These are phyloP conservation scores for Trametes versicolor DNA, from an alignment of 1,284 basidiomycete species.

Conservation along the genomic window DNA sequence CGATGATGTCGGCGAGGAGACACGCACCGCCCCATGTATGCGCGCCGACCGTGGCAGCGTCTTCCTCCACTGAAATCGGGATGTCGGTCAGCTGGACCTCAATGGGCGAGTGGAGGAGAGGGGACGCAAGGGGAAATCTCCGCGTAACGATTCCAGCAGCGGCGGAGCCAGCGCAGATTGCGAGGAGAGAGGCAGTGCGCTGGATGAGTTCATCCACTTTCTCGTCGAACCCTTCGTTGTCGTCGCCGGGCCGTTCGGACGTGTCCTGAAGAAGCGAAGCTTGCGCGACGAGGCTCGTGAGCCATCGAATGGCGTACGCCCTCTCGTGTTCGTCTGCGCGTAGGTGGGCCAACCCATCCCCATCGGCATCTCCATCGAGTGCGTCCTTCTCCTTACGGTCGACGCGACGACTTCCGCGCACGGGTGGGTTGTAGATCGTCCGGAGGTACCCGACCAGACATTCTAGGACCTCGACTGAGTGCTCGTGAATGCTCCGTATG, in stretches of 20 bases:
- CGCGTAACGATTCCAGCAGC: slow-evolving; percentile 53
- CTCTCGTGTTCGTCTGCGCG: slow-evolving; percentile 73
- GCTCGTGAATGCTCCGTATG: slow-evolving; percentile 38
- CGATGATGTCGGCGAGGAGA: slow-evolving; percentile 82
- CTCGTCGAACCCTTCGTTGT: slow-evolving; percentile 18
- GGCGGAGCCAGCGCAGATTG: slow-evolving; percentile 51
- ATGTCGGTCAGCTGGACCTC: slow-evolving; percentile 74
- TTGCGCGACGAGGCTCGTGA: slow-evolving; percentile 64
- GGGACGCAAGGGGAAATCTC: slow-evolving; percentile 49
- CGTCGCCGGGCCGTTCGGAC: slow-evolving; percentile 27
- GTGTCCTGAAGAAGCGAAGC: slow-evolving; percentile 34
- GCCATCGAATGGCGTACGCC: slow-evolving; percentile 74
- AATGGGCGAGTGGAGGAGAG: slow-evolving; percentile 34
- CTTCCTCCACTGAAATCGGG: slow-evolving; percentile 71
- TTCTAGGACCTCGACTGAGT: slow-evolving; percentile 40
- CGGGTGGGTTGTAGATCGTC: slow-evolving; percentile 56
- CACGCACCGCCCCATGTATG: slow-evolving; percentile 94
- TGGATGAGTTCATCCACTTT: slow-evolving; percentile 50
- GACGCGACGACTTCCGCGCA: slow-evolving; percentile 51
- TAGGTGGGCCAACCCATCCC: slow-evolving; percentile 27
- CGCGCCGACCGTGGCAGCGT: slow-evolving; percentile 83
- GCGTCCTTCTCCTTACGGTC: slow-evolving; percentile 8
- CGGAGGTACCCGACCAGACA: slow-evolving; percentile 53
- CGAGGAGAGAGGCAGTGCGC: slow-evolving; percentile 61
- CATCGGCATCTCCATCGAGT: slow-evolving; percentile 30